Evolutionary conservation across 2,329 filamentous ascomycete species (phyloP).

Genomic region (Penicillium sp.): DNA sequence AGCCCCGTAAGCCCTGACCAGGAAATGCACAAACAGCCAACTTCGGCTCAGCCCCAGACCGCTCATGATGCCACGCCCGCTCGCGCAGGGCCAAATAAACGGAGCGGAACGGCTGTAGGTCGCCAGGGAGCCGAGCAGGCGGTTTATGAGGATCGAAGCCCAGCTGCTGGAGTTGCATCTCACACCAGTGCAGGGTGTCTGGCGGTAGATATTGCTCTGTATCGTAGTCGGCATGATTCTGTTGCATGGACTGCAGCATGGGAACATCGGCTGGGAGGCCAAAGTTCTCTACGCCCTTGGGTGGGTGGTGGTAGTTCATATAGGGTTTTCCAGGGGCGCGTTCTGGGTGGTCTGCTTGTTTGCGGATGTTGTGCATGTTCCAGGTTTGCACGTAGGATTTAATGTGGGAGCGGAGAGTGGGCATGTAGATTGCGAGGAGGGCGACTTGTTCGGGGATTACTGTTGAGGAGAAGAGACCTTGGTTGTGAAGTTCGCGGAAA

Average conservation of each 20-base stretch:
- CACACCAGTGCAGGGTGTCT: constrained; percentile 6
- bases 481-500: constrained; percentile 5
- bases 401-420: constrained; percentile 5
- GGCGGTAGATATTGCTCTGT: constrained; percentile 8
- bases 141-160: constrained; percentile 7
- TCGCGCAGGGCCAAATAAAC: constrained; percentile 6
- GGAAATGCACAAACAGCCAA: neutral
- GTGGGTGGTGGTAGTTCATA: constrained; percentile 11
- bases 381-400: constrained; percentile 6
- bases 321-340: constrained; percentile 5
- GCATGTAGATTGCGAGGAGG: constrained; percentile 10
- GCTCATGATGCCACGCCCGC: constrained; percentile 5
- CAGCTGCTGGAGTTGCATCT: constrained; percentile 5
- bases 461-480: constrained; percentile 5
- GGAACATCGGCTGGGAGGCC: constrained; percentile 2
- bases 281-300: constrained; percentile 9
- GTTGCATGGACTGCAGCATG: constrained; percentile 1
- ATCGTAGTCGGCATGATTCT: neutral
- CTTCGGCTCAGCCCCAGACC: neutral
- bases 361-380: constrained; percentile 12
- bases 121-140: neutral
- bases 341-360: constrained; percentile 7
- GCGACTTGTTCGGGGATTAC: constrained; percentile 7
- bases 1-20: neutral
- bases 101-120: constrained; percentile 7